Conservation (phyloP, 2,329 filamentous ascomycete species). For the Alternaria gansuensis region DNA sequence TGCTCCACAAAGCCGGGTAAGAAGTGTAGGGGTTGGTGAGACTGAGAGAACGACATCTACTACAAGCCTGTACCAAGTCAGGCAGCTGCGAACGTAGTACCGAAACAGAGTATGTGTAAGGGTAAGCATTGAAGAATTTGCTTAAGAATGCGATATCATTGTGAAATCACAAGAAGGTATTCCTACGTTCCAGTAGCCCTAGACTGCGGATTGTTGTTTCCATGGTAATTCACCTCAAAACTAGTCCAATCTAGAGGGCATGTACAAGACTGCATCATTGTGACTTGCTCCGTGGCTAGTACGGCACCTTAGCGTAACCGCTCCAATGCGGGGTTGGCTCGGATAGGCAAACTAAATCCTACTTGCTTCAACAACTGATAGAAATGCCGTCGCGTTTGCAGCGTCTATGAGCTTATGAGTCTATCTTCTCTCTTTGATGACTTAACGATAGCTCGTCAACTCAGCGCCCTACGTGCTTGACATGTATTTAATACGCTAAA, state of each 20-base stretch:
- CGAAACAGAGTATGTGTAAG: background rate
- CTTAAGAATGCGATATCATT: background rate
- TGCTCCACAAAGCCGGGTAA: background rate
- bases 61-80: background rate
- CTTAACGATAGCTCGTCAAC: background rate
- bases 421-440: background rate
- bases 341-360: conserved; percentile 17
- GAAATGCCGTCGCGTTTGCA: background rate
- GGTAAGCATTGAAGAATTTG: background rate
- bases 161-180: background rate
- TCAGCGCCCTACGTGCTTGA: background rate
- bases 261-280: background rate
- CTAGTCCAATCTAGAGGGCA: background rate
- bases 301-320: conserved; percentile 9
- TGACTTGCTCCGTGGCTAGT: background rate
- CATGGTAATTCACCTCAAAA: background rate
- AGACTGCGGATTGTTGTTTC: background rate
- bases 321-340: conserved; percentile 19
- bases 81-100: background rate
- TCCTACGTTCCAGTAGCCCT: background rate
- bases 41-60: background rate
- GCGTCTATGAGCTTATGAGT: background rate
- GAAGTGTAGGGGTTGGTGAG: background rate
- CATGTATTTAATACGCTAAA: background rate
- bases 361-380: background rate